Evolutionary conservation across 2,329 filamentous ascomycete genomes (phyloP).

Genomic region (Penicillium sclerotigenum): DNA sequence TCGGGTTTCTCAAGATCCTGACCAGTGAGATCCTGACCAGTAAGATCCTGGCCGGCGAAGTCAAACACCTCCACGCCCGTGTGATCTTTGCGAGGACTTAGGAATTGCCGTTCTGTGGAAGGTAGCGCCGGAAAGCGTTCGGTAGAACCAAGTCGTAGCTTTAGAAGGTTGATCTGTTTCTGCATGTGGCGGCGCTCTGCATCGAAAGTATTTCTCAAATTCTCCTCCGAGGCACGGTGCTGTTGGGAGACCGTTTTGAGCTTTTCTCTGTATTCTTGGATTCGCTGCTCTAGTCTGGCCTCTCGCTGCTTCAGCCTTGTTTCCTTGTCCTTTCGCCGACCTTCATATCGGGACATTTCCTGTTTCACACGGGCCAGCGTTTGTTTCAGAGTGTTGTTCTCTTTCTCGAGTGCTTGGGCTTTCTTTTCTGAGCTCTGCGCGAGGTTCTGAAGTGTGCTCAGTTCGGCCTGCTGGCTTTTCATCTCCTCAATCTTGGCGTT

Average conservation of each 20-base stretch:
- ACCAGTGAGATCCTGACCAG: constrained; percentile 26
- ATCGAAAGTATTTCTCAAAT: constrained; percentile 32
- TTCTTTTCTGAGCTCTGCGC: constrained; percentile 42
- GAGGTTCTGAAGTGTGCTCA: constrained; percentile 35
- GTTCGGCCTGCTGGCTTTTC: constrained; percentile 31
- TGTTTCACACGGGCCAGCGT: constrained; percentile 42
- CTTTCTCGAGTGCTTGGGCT: constrained; percentile 40
- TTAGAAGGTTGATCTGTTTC: constrained; percentile 39
- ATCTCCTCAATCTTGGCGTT: constrained; percentile 36
- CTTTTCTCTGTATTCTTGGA: constrained; percentile 42
- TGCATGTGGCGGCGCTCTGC: constrained; percentile 41
- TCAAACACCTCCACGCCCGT: constrained; percentile 27
- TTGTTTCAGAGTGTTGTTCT: constrained; percentile 42
- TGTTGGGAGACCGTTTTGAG: constrained; percentile 36
- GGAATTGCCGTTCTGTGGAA: constrained; percentile 20
- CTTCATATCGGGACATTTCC: constrained; percentile 44
- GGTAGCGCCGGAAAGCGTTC: constrained; percentile 27
- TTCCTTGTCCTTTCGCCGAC: constrained; percentile 44
- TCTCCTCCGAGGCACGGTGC: constrained; percentile 37
- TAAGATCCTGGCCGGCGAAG: constrained; percentile 21
- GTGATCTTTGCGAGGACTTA: constrained; percentile 31
- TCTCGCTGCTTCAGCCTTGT: constrained; percentile 41
- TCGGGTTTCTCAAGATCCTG: constrained; percentile 20
- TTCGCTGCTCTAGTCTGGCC: constrained; percentile 37
- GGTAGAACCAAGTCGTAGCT: constrained; percentile 28